phyloP scores from a whole-genome alignment of 2,329 filamentous ascomycete species.

The Exophiala phaeomuriformis region DNA sequence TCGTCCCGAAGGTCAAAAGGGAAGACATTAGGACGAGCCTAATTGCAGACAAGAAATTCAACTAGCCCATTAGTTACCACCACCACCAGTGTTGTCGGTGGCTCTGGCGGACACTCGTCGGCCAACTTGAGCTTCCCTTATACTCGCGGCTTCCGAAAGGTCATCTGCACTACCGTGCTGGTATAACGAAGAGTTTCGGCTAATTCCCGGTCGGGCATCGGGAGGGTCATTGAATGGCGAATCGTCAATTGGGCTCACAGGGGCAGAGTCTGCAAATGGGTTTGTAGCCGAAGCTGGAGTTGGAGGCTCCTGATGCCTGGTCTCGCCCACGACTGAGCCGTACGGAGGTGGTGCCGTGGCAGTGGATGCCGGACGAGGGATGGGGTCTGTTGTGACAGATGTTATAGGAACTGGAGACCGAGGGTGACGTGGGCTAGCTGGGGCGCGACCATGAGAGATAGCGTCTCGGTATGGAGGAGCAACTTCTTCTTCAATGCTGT shows the following conservation, averaged over 20 bases:
- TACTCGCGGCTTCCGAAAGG: slow-evolving; percentile 22
- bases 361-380: slow-evolving; percentile 21
- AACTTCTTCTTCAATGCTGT: slow-evolving; percentile 27
- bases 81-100: neutral
- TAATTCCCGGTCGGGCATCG: slow-evolving; percentile 10
- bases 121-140: slow-evolving; percentile 22
- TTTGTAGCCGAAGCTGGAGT: slow-evolving; percentile 14
- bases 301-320: neutral
- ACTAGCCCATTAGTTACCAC: slow-evolving; percentile 2
- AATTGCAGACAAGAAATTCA: slow-evolving; percentile 3
- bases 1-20: slow-evolving; percentile 1
- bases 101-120: slow-evolving; percentile 22
- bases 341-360: slow-evolving; percentile 26
- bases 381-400: slow-evolving; percentile 11
- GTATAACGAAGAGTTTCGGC: slow-evolving; percentile 22
- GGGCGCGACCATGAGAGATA: slow-evolving; percentile 15
- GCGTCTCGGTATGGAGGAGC: slow-evolving; percentile 27
- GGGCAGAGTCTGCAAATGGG: slow-evolving; percentile 23
- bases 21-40: slow-evolving; percentile 7
- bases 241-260: slow-evolving; percentile 23
- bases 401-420: slow-evolving; percentile 7
- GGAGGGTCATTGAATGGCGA: slow-evolving; percentile 26
- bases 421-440: slow-evolving; percentile 4
- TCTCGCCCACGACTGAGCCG: slow-evolving; percentile 8
- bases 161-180: slow-evolving; percentile 18